Evolutionary conservation across 495 filamentous ascomycete species (phyloP).

Genomic region (Aspergillus sparsus): DNA sequence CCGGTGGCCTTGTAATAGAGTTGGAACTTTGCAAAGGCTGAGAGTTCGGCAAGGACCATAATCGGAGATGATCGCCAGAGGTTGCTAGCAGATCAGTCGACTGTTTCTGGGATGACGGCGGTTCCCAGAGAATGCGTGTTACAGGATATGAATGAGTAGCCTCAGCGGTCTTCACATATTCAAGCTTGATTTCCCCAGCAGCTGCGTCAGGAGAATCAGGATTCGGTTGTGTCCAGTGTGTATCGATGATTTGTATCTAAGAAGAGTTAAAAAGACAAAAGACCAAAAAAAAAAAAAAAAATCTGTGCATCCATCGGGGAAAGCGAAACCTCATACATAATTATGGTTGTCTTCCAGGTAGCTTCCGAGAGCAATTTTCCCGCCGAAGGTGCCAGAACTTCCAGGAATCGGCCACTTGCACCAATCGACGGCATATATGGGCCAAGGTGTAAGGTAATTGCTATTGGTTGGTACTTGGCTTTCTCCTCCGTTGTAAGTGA

Average conservation of each 20-base stretch:
- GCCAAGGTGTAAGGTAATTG: conserved; percentile 94
- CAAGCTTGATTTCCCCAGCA: conserved; percentile 74
- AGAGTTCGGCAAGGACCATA: conserved; percentile 83
- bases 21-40: conserved; percentile 57
- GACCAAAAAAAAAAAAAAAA: too few species aligned
- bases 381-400: conserved; percentile 64
- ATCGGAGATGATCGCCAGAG: conserved; percentile 90
- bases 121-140: conserved; percentile 95
- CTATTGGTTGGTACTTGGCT: conserved; percentile 63
- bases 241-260: conserved; percentile 97
- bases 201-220: conserved; percentile 63
- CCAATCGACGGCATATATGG: conserved; percentile 97
- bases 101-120: conserved; percentile 93
- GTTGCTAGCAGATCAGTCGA: conserved; percentile 95
- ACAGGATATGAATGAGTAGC: conserved; percentile 98
- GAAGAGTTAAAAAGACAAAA: conserved; percentile 11
- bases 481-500: conserved; percentile 46
- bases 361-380: conserved; percentile 92
- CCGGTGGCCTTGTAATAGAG: conserved; percentile 70
- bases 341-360: conserved; percentile 98
- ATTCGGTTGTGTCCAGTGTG: conserved; percentile 68
- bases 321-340: conserved; percentile 61
- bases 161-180: conserved; percentile 94
- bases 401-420: conserved; percentile 93
- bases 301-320: conserved; percentile 13